Conservation (phyloP, 192 early-diverging fungal genomes). For the Podila clonocystis region DNA sequence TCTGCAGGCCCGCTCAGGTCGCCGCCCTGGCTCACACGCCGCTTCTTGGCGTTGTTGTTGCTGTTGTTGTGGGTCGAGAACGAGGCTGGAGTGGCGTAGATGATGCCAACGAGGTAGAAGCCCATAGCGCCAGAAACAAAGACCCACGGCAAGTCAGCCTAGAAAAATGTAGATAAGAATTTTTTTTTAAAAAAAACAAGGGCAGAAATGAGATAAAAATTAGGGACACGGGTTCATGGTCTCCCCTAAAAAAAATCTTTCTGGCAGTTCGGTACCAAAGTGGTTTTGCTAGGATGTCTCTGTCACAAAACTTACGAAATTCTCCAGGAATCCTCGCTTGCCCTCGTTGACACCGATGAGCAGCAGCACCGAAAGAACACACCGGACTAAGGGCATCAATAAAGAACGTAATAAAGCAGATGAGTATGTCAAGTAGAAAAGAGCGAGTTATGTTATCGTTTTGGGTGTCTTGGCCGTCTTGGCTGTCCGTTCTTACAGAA, state of each 20-base stretch:
- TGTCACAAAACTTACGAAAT: conserved; percentile 25
- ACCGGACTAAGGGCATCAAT: conserved; percentile 17
- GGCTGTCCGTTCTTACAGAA: conserved; percentile 20
- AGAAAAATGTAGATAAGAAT: not conserved
- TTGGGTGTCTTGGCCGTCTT: not conserved
- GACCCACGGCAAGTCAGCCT: conserved; percentile 45
- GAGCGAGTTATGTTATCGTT: not conserved
- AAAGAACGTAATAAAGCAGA: not conserved
- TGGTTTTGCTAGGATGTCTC: not conserved
- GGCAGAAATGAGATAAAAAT: not conserved
- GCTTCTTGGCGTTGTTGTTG: conserved; percentile 5
- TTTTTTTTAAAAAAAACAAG: not conserved
- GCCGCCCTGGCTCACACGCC: conserved; percentile 7
- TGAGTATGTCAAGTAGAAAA: not conserved
- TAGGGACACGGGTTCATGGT: not conserved
- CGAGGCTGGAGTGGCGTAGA: conserved; percentile 46
- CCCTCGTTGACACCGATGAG: conserved; percentile 28
- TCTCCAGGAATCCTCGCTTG: conserved; percentile 34
- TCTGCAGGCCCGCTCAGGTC: not conserved
- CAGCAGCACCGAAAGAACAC: conserved; percentile 30
- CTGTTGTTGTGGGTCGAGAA: conserved; percentile 19
- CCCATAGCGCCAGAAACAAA: conserved; percentile 49
- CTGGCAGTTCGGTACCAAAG: not conserved
- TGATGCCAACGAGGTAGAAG: conserved; percentile 50
- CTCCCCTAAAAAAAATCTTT: not conserved